Evolutionary conservation across 306 rosid species (phyloP).

Genomic region (Medicago ruthenica): DNA sequence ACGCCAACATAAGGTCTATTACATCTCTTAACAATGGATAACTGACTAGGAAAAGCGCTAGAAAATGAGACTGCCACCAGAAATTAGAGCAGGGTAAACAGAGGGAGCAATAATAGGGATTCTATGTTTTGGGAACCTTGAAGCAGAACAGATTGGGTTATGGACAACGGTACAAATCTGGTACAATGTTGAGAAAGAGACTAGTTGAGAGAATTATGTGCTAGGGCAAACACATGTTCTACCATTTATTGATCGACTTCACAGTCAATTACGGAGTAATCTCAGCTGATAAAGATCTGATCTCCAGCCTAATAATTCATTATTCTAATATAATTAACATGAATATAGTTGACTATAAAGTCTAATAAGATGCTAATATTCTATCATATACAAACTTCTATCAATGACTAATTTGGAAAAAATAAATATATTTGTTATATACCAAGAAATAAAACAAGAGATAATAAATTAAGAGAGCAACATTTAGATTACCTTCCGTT

Average conservation of each 20-base stretch:
- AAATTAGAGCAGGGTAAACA: conserved; percentile 11
- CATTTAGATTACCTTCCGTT: conserved; percentile 69
- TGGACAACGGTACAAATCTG: neutral
- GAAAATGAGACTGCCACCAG: neutral
- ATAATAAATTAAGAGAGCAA: conserved; percentile 25
- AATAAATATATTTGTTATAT: neutral
- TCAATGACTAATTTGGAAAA: neutral
- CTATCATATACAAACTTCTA: neutral
- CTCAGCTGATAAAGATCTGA: conserved; percentile 6
- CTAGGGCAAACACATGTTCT: neutral
- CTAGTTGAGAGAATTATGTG: neutral
- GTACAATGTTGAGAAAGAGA: neutral
- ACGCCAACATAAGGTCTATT: neutral
- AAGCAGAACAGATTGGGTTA: neutral
- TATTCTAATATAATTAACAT: conserved; percentile 1
- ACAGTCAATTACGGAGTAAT: neutral
- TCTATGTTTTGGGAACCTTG: conserved; percentile 15
- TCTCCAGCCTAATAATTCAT: neutral
- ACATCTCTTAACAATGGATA: neutral
- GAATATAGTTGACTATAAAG: neutral
- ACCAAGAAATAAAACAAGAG: conserved; percentile 18
- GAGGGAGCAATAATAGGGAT: neutral
- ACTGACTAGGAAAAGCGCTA: neutral
- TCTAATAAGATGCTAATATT: conserved; percentile 1
- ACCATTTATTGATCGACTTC: neutral